A percentile compares a stretch with the other conserved stretches of the same genome.
Evolutionary conservation across 768 basidiomycete species (phyloP).

Genomic region (Sarcomyxa edulis): DNA sequence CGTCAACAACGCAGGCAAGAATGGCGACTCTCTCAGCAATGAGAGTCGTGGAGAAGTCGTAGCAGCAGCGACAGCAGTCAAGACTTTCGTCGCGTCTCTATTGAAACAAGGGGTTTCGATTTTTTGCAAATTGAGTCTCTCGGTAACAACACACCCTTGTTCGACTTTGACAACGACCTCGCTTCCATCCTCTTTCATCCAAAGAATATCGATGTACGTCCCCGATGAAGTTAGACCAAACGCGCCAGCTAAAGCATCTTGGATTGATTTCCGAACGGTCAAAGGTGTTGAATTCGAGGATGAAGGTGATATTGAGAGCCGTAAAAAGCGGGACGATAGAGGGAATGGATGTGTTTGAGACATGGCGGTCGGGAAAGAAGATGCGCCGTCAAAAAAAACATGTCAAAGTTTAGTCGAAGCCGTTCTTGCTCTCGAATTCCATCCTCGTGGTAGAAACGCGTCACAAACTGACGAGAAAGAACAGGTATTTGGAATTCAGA

Average conservation of each 20-base stretch:
- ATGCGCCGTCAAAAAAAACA: too few relatives aligned
- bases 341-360: too few relatives aligned
- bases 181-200: conserved; percentile 35
- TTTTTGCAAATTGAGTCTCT: neutral
- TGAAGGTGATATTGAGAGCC: conserved; percentile 34
- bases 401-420: too few relatives aligned
- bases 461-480: too few relatives aligned
- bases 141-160: conserved; percentile 29
- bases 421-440: conserved; percentile 1
- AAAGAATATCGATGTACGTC: conserved; percentile 55
- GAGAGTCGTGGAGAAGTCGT: conserved; percentile 25
- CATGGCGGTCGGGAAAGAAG: too few relatives aligned
- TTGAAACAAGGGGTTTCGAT: neutral
- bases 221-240: conserved; percentile 51
- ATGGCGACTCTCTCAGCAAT: conserved; percentile 32
- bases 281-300: conserved; percentile 28
- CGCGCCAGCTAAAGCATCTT: conserved; percentile 46
- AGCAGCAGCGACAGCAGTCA: conserved; percentile 27
- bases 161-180: conserved; percentile 36
- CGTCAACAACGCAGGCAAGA: conserved; percentile 33
- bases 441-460: neutral
- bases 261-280: conserved; percentile 46
- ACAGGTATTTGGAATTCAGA: too few relatives aligned
- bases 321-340: too few relatives aligned
- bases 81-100: conserved; percentile 29